Conservation (phyloP, 2,329 filamentous ascomycete species). For the Dactylonectria macrodidyma region DNA sequence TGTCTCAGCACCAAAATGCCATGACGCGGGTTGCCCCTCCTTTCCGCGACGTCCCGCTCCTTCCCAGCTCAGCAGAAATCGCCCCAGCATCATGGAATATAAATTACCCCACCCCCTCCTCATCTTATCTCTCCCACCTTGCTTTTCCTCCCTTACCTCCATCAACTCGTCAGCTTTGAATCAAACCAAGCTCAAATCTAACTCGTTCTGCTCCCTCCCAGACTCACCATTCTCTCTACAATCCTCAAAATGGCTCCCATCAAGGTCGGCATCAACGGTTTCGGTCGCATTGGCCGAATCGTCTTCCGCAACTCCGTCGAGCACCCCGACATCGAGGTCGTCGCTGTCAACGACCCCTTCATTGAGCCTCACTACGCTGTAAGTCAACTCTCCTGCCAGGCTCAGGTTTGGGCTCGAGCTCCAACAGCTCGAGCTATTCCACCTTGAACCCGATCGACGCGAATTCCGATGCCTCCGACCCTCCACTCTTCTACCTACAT, state of each 20-base stretch:
- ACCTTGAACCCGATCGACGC: constrained; percentile 34
- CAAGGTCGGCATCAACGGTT: constrained; percentile 99
- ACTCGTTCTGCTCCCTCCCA: constrained; percentile 25
- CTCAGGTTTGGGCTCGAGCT: neutral
- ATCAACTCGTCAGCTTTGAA: neutral
- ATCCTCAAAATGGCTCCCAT: constrained; percentile 61
- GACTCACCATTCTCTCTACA: constrained; percentile 33
- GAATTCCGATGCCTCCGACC: constrained; percentile 3
- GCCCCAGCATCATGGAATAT: constrained; percentile 39
- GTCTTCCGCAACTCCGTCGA: constrained; percentile 98
- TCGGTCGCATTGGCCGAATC: constrained; percentile 99
- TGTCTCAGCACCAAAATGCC: constrained; percentile 6
- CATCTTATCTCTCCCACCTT: constrained; percentile 18
- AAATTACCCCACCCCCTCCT: constrained; percentile 46
- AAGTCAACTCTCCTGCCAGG: constrained; percentile 63
- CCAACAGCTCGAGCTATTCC: neutral
- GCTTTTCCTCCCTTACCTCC: constrained; percentile 12
- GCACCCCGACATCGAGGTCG: constrained; percentile 90
- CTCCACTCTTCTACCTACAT: constrained; percentile 13
- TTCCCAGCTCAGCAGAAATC: constrained; percentile 18
- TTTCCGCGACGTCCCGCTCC: constrained; percentile 24
- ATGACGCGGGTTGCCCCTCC: constrained; percentile 26
- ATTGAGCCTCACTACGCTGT: constrained; percentile 98
- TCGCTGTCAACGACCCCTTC: constrained; percentile 99
- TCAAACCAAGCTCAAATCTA: constrained; percentile 25